phyloP scores from a whole-genome alignment of 169 alveolate genomes.

The Perkinsus marinus region DNA sequence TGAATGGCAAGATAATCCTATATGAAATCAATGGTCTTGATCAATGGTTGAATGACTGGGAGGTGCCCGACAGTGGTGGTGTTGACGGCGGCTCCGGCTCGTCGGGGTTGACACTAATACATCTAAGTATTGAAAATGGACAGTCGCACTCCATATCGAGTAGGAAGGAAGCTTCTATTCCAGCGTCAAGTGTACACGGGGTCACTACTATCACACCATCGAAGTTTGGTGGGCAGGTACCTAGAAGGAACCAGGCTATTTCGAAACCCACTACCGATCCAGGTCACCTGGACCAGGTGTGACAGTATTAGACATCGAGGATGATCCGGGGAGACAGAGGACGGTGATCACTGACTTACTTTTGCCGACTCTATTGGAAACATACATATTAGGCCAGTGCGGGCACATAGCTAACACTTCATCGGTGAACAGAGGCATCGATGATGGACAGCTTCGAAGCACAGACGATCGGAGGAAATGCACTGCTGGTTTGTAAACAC shows the following conservation, averaged over 20 bases:
- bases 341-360: background rate
- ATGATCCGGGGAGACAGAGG: background rate
- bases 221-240: background rate
- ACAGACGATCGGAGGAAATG: background rate
- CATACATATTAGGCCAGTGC: background rate
- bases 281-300: too few species aligned
- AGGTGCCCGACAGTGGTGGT: background rate
- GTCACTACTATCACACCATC: background rate
- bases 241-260: background rate
- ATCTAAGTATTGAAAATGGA: background rate
- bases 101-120: background rate
- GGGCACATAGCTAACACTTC: background rate
- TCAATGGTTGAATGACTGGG: background rate
- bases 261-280: too few species aligned
- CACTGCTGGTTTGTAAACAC: background rate
- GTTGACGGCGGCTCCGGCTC: background rate
- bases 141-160: background rate
- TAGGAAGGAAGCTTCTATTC: background rate
- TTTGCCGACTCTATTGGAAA: background rate
- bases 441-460: background rate
- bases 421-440: background rate
- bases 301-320: background rate
- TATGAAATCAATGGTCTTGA: background rate
- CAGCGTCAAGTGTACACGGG: background rate
- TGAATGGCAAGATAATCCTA: too few species aligned